Evolutionary conservation across 2,329 filamentous ascomycete genomes (phyloP), one percentile per base, ranked within the genome.

Genomic region (Talaromyces funiculosus): DNA sequence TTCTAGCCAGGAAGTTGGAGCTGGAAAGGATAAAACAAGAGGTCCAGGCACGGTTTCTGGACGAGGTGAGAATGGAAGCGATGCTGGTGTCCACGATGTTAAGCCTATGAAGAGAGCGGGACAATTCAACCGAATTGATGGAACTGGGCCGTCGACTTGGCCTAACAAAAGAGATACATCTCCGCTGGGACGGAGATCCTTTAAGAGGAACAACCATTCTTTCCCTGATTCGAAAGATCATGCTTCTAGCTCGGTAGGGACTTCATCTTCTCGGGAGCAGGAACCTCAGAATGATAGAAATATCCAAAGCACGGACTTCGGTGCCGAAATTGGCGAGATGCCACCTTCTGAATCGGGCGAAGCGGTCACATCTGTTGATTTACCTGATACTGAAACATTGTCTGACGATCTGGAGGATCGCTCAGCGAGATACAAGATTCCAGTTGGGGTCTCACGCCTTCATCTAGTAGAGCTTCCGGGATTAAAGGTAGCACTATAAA

Each of bases 381-480:
- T 18, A 26, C 33, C 29, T 24, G 57, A 60, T 22, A 45, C 18
- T 37, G 61, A 56, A 18, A 20, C 37, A 31, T 20, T n/a, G 54
- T 64, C 24, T 60, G 61, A 33, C 61, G 65, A 18, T 37, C 35
- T 63, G 10, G 61, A 74, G 68, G 42, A 71, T 71, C 60, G 69
- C 62, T 64, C 71, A 68, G 58, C 68, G 31, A 68, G 75, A 54
- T 78, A 77, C 4, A 86, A 89, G 61, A 86, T 97, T 2, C 86
- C 92, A 3, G 93, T 97, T 1, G 94, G 94, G 0, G 81, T 94
- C 5, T 96, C 92, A n/a, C 84, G 92, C 65, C 80, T 99, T 61
- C 93, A 99, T 71, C 84, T 92, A 68, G 93, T 97, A 1, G 86
- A 90, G 61, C 81, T 97, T 67, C 92, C 93, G 22, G 84, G 84